Conservation (phyloP, 2,329 filamentous ascomycete species). For the Aaosphaeria arxii region DNA sequence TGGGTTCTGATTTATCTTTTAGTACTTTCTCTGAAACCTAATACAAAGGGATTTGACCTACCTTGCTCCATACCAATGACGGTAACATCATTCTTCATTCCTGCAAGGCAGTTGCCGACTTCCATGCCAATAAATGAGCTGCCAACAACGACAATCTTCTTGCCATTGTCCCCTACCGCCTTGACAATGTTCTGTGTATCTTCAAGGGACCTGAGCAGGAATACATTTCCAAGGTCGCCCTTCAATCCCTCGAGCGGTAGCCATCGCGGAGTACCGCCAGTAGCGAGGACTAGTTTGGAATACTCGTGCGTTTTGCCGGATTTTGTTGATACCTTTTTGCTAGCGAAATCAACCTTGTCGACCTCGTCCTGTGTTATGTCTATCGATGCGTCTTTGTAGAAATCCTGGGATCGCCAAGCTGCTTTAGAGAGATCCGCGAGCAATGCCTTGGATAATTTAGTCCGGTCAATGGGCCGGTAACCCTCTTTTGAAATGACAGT, state of each 20-base stretch:
- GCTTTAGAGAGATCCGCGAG: conserved; percentile 78
- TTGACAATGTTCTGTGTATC: conserved; percentile 74
- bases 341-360: conserved; percentile 70
- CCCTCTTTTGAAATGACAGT: conserved; percentile 83
- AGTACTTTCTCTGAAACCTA: not conserved
- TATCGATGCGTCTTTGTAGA: conserved; percentile 65
- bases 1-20: conserved; percentile 52
- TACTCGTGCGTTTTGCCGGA: conserved; percentile 71
- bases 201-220: conserved; percentile 73
- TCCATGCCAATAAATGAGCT: conserved; percentile 99
- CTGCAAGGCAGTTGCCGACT: conserved; percentile 74
- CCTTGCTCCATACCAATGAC: conserved; percentile 81
- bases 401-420: conserved; percentile 71
- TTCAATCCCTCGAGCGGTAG: conserved; percentile 85
- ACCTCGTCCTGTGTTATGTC: conserved; percentile 61
- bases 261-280: conserved; percentile 72
- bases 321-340: conserved; percentile 72
- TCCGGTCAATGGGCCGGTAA: conserved; percentile 84
- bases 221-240: conserved; percentile 76
- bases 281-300: conserved; percentile 85
- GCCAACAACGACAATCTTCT: conserved; percentile 90
- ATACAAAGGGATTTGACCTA: conserved; percentile 3
- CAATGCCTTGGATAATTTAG: conserved; percentile 92
- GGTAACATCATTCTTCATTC: conserved; percentile 77
- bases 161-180: conserved; percentile 75